A percentile compares a stretch with the other conserved stretches of the same genome.
phyloP scores from a whole-genome alignment of 257 asterid species.

The Nicotiana tomentosiformis region DNA sequence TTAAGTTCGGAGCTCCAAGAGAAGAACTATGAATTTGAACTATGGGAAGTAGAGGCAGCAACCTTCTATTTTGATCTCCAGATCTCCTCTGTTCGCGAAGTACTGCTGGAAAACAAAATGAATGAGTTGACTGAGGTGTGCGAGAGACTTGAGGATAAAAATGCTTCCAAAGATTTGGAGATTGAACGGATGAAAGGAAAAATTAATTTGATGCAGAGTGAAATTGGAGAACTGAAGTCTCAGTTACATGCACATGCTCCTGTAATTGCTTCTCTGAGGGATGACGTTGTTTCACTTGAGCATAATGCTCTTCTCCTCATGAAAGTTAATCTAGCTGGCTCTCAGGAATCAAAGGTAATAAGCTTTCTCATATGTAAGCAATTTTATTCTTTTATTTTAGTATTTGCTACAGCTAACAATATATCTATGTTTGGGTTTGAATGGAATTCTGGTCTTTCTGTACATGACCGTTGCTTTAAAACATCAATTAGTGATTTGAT shows the following conservation, averaged over 20 bases:
- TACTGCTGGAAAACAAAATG: constrained; percentile 60
- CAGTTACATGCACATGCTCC: constrained; percentile 56
- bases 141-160: constrained; percentile 35
- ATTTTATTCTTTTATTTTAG: not conserved
- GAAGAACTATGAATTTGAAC: constrained; percentile 52
- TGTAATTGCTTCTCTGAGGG: constrained; percentile 49
- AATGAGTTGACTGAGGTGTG: constrained; percentile 66
- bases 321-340: constrained; percentile 28
- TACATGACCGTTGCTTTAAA: not conserved
- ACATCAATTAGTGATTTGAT: not conserved
- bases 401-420: not conserved
- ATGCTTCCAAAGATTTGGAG: constrained; percentile 43
- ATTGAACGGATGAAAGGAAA: constrained; percentile 58
- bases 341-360: constrained; percentile 56
- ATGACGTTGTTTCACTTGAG: constrained; percentile 66
- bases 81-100: constrained; percentile 60
- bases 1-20: constrained; percentile 52
- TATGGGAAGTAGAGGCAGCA: constrained; percentile 85
- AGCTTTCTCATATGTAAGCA: constrained; percentile 6
- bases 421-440: not conserved
- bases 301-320: constrained; percentile 43
- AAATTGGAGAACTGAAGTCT: constrained; percentile 48
- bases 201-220: constrained; percentile 47
- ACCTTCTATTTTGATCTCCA: constrained; percentile 80
- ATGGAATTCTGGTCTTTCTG: not conserved